Base-by-base conservation (phyloP, 2,329 filamentous ascomycete species). In the Claviceps sp. region DNA sequence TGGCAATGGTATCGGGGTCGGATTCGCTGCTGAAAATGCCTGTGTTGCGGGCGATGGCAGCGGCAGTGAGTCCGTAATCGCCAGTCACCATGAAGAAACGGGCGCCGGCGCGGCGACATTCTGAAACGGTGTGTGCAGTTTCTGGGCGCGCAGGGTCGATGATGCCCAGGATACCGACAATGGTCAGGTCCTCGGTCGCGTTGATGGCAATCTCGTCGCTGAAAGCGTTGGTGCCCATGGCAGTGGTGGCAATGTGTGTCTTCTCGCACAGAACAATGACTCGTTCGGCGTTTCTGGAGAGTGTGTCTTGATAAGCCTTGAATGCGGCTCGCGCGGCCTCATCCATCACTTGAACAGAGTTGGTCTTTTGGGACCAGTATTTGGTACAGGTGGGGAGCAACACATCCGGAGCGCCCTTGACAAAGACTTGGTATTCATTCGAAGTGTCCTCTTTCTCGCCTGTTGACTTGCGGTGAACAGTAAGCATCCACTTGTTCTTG, bases 41-140 rank as follows among this genome's bases (percentile, higher is more conserved):
- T 58, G 79, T 82, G 61, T 83, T 79, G 56, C 75, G 72, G 5
- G 81, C 81, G 56, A 85, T 85, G 13, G 81, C 80, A 47, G 80
- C 80, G 0, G 81, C 81, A 5, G 81, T 85, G 49, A 80, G 65
- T 22, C 65, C 71, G 53, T 73, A 73, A 54, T 73, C 69, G 16
- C 70, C 70, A 2, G 72, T 73, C n/a, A 74, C 72, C 70, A 74
- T 73, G 56, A 72, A 69, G 56, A 72, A 72, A 14, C 71, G 65
- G 2, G 70, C 67, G 45, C 72, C 71, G 26, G 69, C 72, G 19
- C 66, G 68, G n/a, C 68, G 69, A 4, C 69, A 72, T 51, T 71
- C 63, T 2, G 60, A 58, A 7, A 73, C 69, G 0, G 70, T 72
- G 1, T 60, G 59, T 0, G 65, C 63, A 1, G 71, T 72, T 53